These are phyloP conservation scores for Sutorius australiensis DNA, from an alignment of 768 basidiomycete genomes.

Conservation along the genomic window DNA sequence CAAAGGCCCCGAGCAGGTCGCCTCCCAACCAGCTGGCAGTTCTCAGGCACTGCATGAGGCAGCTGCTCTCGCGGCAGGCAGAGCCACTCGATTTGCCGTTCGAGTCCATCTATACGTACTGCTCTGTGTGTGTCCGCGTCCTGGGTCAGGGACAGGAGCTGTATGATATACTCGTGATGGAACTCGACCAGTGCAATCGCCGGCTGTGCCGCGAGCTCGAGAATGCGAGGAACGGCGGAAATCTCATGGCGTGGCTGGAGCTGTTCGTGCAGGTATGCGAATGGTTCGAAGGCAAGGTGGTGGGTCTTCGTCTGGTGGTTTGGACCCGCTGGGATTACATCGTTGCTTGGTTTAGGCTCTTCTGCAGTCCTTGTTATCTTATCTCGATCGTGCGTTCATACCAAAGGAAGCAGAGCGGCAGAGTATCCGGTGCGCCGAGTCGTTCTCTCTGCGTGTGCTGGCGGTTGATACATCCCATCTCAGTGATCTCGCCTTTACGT, in stretches of 20 bases:
- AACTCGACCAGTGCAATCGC: constrained; percentile 54
- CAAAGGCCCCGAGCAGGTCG: constrained; percentile 5
- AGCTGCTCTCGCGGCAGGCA: constrained; percentile 35
- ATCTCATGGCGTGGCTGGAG: constrained; percentile 51
- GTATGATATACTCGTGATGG: constrained; percentile 53
- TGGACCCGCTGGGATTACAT: background rate
- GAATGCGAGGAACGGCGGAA: background rate
- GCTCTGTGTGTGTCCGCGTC: constrained; percentile 52
- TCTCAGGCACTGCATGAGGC: constrained; percentile 37
- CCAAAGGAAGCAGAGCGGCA: constrained; percentile 34
- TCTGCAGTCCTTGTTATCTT: constrained; percentile 61
- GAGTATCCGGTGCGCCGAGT: constrained; percentile 43
- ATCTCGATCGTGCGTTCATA: constrained; percentile 68
- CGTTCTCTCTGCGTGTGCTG: background rate
- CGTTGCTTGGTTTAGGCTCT: constrained; percentile 40
- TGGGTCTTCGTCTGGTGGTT: constrained; percentile 34
- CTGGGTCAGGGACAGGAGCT: constrained; percentile 53
- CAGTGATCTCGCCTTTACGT: constrained; percentile 55
- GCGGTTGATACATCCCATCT: background rate
- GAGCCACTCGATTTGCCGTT: constrained; percentile 41
- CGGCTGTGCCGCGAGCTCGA: constrained; percentile 40
- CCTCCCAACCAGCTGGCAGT: constrained; percentile 25
- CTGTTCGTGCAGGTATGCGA: constrained; percentile 53
- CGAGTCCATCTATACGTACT: constrained; percentile 54
- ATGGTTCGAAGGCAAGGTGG: constrained; percentile 66